Conservation (phyloP, 2,329 filamentous ascomycete species). For the Aspergillus alliaceus region DNA sequence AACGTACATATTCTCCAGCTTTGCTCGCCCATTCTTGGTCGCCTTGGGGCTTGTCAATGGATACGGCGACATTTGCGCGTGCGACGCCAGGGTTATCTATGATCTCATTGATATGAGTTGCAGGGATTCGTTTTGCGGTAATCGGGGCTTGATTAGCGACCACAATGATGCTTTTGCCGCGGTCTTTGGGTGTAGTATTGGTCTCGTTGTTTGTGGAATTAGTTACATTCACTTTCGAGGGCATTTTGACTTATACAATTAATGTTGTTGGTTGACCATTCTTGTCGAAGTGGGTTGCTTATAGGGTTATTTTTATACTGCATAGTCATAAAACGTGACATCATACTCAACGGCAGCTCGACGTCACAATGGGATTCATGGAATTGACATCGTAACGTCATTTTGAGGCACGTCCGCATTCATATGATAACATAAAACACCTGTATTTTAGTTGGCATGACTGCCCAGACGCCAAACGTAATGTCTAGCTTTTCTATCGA, state of each 20-base stretch:
- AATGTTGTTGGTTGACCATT: neutral
- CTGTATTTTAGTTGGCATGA: too few species aligned
- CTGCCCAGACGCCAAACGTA: too few species aligned
- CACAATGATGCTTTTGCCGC: neutral
- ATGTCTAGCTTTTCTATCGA: neutral
- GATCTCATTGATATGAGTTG: neutral
- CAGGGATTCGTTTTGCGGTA: neutral
- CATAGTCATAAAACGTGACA: neutral
- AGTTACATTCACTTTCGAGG: neutral
- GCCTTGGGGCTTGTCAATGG: slow-evolving; percentile 2
- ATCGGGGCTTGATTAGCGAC: neutral
- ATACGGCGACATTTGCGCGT: slow-evolving; percentile 4
- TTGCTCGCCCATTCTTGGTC: slow-evolving; percentile 4
- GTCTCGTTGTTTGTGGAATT: neutral
- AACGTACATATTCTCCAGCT: slow-evolving; percentile 7
- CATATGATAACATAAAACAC: too few species aligned
- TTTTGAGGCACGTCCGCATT: neutral
- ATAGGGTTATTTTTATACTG: too few species aligned
- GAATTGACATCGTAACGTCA: neutral
- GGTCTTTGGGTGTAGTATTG: neutral
- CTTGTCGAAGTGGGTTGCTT: too few species aligned
- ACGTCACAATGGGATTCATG: neutral
- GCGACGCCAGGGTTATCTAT: slow-evolving; percentile 1
- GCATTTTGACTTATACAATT: neutral
- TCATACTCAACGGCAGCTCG: neutral